Base-by-base conservation (phyloP, 768 basidiomycete genomes). In the Piloderma croceum region DNA sequence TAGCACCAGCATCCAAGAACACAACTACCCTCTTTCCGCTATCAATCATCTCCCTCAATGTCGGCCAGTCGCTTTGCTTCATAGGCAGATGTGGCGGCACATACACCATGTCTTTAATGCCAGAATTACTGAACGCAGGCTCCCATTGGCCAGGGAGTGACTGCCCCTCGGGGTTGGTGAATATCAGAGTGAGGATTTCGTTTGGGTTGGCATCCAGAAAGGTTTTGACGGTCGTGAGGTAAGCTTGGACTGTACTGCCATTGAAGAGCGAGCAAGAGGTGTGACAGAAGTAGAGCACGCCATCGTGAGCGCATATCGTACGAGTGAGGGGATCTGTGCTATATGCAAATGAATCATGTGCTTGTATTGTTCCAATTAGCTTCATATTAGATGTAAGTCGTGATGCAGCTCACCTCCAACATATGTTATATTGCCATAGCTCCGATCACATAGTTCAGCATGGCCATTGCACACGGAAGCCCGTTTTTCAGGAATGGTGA, bases 131-230 rank as follows among this genome's bases (percentile, higher is more conserved):
- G 52, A 69, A 69, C 2, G 58, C 48, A 2, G 61, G 58, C 6
- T 51, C 54, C 55, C 62, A 67, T 5, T 52, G 31, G 21, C 53
- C 47, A 1, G 59, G 42, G 12, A 65, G 53, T 13, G 63, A 60
- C 5, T 60, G 50, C 24, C 60, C 57, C 32, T 71, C 70, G n/a
- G 58, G 62, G 49, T 71, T 71, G 39, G 69, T 69, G 37, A 72
- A 67, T 41, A 71, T 51, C 37, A 71, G 46, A 6, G 70, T 65
- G 25, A 71, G 46, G 42, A 71, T 68, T 31, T 70, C 69, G 41
- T 60, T 67, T 9, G 71, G 69, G 46, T 73, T 68, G 5, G 63
- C 50, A 12, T 48, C 45, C 24, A 69, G 51, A 60, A 62, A 70
- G 12, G 56, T 48, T 22, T 56, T 58, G 33, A 68, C 63, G 9